Evolutionary conservation across 352 stramenopile species (phyloP).

Genomic region (Pythium plurisporium): DNA sequence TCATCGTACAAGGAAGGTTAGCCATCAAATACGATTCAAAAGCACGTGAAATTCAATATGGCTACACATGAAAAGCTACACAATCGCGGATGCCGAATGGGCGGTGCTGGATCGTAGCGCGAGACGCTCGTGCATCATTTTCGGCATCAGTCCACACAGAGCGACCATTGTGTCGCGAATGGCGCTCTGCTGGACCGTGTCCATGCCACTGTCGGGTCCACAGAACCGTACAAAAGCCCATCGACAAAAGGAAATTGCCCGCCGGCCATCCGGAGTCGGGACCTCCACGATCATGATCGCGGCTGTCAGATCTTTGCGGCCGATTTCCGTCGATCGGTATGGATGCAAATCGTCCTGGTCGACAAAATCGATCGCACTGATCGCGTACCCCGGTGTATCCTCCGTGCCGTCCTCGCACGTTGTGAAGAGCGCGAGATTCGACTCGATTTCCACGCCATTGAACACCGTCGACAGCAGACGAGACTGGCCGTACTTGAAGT

Average conservation of each 20-base stretch:
- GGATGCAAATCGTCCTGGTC: constrained; percentile 14
- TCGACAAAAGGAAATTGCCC: constrained; percentile 1
- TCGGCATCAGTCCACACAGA: neutral
- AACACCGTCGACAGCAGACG: constrained; percentile 2
- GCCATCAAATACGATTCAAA: neutral
- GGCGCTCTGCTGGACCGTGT: neutral
- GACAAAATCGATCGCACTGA: constrained; percentile 14
- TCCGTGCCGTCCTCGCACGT: neutral
- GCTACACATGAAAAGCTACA: neutral
- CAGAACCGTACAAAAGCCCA: constrained; percentile 6
- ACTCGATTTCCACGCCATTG: constrained; percentile 7
- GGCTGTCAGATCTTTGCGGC: constrained; percentile 4
- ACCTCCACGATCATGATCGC: constrained; percentile 1
- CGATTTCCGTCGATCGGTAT: neutral
- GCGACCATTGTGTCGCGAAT: neutral
- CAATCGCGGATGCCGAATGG: neutral
- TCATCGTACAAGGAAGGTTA: neutral
- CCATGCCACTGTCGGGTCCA: neutral
- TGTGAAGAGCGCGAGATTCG: constrained; percentile 3
- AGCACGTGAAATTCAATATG: constrained; percentile 1
- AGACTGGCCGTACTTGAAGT: neutral
- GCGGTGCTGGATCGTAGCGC: neutral
- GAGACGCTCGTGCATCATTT: constrained; percentile 7
- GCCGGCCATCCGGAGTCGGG: neutral
- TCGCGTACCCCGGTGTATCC: neutral